Base-by-base conservation (phyloP, 768 basidiomycete species). In the Suillus plorans region DNA sequence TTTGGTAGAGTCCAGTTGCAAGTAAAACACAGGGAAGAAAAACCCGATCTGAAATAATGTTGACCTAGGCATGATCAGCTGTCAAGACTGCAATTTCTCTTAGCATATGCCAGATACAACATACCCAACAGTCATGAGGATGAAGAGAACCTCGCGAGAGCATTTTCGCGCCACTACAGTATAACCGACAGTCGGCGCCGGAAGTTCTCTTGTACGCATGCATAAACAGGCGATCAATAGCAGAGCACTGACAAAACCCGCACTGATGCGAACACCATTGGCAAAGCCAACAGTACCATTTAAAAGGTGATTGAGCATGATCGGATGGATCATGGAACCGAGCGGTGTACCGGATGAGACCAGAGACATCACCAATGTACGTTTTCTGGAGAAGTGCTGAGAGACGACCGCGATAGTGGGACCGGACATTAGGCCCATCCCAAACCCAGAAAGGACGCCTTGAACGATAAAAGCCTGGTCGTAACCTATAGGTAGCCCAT, bases 241-340 rank as follows among this genome's bases (percentile, higher is more conserved):
- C 0, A 81, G 63, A 4, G 59, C 78, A 0, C 77, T 71, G 61
- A 80, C 71, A 18, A 85, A 70, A 25, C 71, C 70, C 3, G 79
- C 83, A 62, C 76, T 82, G 14, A 76, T 77, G 2, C 76, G 77
- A 0, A 79, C 78, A n/a, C 80, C 78, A 49, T 65, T 75, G 16
- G 68, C 74, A 68, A 86, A 82, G 8, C 89, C 86, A 5, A 82
- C 71, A 7, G 73, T 67, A 3, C 81, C 80, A 60, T 81, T 82
- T 61, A 60, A 64, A 34, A 61, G 65, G 22, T 79, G 73, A 71
- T 90, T 90, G 31, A 91, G 75, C 79, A 89, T 82, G 66, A 88
- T 85, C 1, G 87, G 85, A 62, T 88, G 82, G 20, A 84, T 68
- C 22, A 85, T 74, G 9, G 84, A 86, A 9, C 89, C 88, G 4